Evolutionary conservation across 106 monocot species (phyloP).

Genomic region (Alisma plantagoaquatica): DNA sequence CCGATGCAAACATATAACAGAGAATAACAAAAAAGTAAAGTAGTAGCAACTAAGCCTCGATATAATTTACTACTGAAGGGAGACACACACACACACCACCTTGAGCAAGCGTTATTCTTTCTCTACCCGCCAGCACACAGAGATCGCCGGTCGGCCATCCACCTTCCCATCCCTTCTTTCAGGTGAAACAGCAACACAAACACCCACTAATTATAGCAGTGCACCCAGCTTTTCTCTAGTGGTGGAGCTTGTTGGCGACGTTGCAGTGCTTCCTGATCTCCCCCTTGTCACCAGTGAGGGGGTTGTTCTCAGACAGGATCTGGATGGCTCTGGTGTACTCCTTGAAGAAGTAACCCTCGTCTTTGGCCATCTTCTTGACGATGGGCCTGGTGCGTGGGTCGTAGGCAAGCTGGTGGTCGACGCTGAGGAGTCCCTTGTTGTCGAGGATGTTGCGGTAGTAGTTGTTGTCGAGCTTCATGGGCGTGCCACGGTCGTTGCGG

Average conservation of each 20-base stretch:
- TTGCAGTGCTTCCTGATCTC: constrained; percentile 45
- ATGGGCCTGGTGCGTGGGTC: constrained; percentile 26
- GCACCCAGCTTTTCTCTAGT: no score
- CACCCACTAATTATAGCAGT: no score
- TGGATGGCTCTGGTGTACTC: constrained; percentile 34
- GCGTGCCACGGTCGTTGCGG: constrained; percentile 45
- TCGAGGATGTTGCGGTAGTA: constrained; percentile 55
- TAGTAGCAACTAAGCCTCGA: no score
- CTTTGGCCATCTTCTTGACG: constrained; percentile 55
- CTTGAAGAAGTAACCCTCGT: constrained; percentile 45
- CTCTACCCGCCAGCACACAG: no score
- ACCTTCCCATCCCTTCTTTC: no score
- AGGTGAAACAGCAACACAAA: no score
- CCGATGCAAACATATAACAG: no score
- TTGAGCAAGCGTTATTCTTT: no score
- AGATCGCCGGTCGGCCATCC: no score
- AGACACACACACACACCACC: no score
- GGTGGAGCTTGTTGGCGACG: constrained; percentile 27
- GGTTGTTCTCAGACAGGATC: constrained; percentile 44
- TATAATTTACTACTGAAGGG: no score
- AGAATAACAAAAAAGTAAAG: no score
- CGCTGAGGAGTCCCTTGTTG: constrained; percentile 41
- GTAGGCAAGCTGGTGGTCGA: constrained; percentile 44
- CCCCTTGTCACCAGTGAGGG: constrained; percentile 32
- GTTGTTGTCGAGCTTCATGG: constrained; percentile 61